Evolutionary conservation across 768 basidiomycete species (phyloP).

Genomic region (Mycena galopus): DNA sequence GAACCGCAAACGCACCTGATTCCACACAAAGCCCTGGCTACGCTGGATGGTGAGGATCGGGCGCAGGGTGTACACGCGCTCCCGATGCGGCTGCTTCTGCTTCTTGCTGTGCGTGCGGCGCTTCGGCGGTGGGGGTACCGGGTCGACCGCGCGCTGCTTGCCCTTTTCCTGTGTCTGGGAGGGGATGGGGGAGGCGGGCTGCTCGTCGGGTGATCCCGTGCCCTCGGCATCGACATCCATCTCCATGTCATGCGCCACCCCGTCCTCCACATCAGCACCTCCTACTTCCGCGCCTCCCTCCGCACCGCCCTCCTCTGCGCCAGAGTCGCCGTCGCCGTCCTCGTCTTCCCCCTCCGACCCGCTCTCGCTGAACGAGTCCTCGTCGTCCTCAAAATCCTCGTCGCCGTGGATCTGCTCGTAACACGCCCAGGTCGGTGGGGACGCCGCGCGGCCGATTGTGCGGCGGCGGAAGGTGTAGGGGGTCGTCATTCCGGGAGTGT

Average conservation of each 20-base stretch:
- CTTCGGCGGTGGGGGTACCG: conserved; percentile 62
- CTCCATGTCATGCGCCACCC: conserved; percentile 64
- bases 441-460: conserved; percentile 83
- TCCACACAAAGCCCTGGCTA: conserved; percentile 93
- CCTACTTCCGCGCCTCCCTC: conserved; percentile 47
- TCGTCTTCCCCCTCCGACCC: conserved; percentile 59
- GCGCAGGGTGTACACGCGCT: conserved; percentile 71
- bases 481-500: conserved; percentile 50
- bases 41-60: conserved; percentile 90
- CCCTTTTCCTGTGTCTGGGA: conserved; percentile 61
- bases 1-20: conserved; percentile 72
- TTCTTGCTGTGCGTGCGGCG: conserved; percentile 67
- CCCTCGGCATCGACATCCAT: conserved; percentile 64
- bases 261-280: conserved; percentile 44
- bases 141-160: conserved; percentile 83
- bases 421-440: conserved; percentile 90
- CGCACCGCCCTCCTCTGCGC: background rate
- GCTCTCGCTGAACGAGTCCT: conserved; percentile 50
- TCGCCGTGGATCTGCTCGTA: conserved; percentile 89
- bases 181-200: conserved; percentile 37
- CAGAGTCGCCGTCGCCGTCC: conserved; percentile 65
- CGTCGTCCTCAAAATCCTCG: conserved; percentile 71
- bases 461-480: conserved; percentile 75
- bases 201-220: conserved; percentile 43
- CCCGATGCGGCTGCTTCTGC: conserved; percentile 56